Conservation (phyloP, 192 early-diverging fungal species). For the Coemansia umbellata region DNA sequence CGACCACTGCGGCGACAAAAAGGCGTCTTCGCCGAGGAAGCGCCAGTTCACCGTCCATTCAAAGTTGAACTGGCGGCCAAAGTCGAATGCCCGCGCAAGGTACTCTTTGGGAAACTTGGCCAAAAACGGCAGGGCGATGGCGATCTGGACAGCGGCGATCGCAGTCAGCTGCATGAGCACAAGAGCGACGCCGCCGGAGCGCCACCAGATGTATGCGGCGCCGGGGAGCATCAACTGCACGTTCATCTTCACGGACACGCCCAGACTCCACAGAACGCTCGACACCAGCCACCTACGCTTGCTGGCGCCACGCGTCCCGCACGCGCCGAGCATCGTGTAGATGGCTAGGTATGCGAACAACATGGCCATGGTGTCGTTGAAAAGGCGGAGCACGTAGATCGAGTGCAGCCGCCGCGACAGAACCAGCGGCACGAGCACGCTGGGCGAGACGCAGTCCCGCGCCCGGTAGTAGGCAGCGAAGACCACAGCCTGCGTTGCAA, state of each 20-base stretch:
- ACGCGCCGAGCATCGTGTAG: conserved; percentile 53
- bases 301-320: neutral
- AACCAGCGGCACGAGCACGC: conserved; percentile 58
- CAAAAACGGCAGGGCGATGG: conserved; percentile 64
- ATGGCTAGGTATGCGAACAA: conserved; percentile 69
- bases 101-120: conserved; percentile 57
- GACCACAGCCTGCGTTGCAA: conserved; percentile 63
- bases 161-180: conserved; percentile 7
- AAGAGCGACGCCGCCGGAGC: conserved; percentile 9
- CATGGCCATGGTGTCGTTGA: conserved; percentile 93
- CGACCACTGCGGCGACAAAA: conserved; percentile 61
- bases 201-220: conserved; percentile 59
- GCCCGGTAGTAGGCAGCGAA: conserved; percentile 60
- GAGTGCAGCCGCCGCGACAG: conserved; percentile 89
- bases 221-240: conserved; percentile 87
- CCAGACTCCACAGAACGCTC: conserved; percentile 56
- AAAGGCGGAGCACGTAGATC: conserved; percentile 85
- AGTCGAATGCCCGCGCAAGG: conserved; percentile 79
- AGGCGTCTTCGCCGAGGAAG: conserved; percentile 67
- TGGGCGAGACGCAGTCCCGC: conserved; percentile 59
- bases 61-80: conserved; percentile 78
- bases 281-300: conserved; percentile 39
- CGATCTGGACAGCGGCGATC: conserved; percentile 38
- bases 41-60: conserved; percentile 98
- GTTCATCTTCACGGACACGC: conserved; percentile 94